A percentile compares a stretch with the other conserved stretches of the same genome.
phyloP scores from a whole-genome alignment of 345 rosid species.

The Corymbia maculata region DNA sequence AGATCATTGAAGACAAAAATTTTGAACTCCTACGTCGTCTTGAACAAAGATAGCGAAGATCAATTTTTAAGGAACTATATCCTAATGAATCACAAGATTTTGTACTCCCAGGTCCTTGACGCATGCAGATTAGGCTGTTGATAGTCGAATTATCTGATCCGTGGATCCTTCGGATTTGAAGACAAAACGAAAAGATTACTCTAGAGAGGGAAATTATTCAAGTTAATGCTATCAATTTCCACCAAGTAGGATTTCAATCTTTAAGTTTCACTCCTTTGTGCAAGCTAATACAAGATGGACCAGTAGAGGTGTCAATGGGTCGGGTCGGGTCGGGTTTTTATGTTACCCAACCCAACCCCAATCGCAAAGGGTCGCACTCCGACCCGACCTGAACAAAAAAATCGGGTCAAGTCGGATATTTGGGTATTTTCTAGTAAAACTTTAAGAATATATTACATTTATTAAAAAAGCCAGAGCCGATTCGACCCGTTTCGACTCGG shows the following conservation, averaged over 20 bases:
- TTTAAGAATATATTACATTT: too few species aligned
- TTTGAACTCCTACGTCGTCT: too few species aligned
- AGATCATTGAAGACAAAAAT: not conserved
- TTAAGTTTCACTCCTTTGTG: not conserved
- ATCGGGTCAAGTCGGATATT: too few species aligned
- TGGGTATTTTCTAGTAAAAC: too few species aligned
- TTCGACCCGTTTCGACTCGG: too few species aligned
- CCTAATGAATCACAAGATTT: not conserved
- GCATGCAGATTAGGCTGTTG: not conserved
- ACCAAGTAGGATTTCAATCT: not conserved
- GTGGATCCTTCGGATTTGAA: not conserved
- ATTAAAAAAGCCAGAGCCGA: too few species aligned
- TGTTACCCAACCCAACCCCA: too few species aligned
- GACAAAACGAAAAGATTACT: not conserved
- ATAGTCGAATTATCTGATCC: not conserved
- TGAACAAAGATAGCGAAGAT: not conserved
- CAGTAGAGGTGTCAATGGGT: too few species aligned
- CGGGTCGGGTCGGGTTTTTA: too few species aligned
- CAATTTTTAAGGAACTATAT: not conserved
- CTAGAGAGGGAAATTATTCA: not conserved
- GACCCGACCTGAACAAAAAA: too few species aligned
- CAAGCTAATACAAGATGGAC: not conserved
- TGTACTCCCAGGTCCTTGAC: not conserved
- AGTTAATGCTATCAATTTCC: not conserved
- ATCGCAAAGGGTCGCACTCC: too few species aligned